Base-by-base conservation (phyloP, 164 flowering plant species). In the Platanus orientalis region DNA sequence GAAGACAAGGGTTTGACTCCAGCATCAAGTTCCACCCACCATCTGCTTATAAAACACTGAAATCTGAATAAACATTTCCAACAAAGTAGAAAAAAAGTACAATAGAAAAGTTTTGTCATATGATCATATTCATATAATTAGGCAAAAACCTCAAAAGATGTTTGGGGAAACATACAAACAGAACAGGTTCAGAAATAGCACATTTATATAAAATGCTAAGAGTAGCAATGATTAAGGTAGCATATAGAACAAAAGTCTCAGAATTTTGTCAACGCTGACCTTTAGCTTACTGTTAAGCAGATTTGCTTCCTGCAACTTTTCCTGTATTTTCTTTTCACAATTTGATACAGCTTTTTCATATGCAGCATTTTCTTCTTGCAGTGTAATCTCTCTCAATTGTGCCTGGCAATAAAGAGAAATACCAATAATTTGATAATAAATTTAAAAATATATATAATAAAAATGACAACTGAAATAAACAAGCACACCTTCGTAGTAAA, bases 361-460 rank as follows among this genome's bases (percentile, higher is more conserved):
- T 32, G 80, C 92, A 63, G 78, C 84, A 80, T 90, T 90, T 80
- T 90, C 98, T 82, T 90, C 92, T 73, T 74, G 85, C 73, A 93
- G 65, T 4, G 85, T 77, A 50, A 75, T 74, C 71, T 84, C 92
- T 71, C 97, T 81, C 67, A 72, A 58, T 72, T 87, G 94, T 42
- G 78, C 81, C 98, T 93, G 75, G 30, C 12, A 50, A 63, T 10
- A 70, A 58, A 29, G 11, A 42, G 48, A 3, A 40, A 17, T 26
- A 29, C 29, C 66, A 62, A 59, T 16, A 62, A 14, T 30, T 60
- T 17, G 25, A 58, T 28, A 27, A 57, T 32, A 21, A 55, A 44
- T 4, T 24, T 27, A 30, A 17, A 42, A 58, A 14, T n/a, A n/a
- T n/a, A n/a, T n/a, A n/a, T n/a, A 1, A 52, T 0, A 3, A 36